phyloP scores from a whole-genome alignment of 306 rosid genomes.

The Glycine tomentella region DNA sequence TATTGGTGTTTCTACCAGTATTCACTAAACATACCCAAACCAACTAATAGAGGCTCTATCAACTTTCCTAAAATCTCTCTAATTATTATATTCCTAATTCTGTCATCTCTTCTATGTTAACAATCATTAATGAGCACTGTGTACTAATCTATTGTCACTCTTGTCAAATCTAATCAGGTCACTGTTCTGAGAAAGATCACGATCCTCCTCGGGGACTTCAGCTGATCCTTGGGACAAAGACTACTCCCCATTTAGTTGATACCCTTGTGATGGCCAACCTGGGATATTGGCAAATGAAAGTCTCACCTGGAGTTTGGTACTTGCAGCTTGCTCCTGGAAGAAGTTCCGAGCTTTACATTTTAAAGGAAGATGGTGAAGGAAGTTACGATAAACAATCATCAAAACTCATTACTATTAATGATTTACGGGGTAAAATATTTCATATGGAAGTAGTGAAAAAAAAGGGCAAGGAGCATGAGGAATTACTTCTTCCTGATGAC shows the following conservation, averaged over 20 bases:
- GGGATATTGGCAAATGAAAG: conserved; percentile 11
- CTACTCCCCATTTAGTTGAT: background rate
- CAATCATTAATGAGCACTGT: background rate
- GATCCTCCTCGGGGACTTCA: conserved; percentile 1
- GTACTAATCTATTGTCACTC: background rate
- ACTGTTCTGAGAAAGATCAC: background rate
- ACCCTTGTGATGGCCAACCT: conserved; percentile 4
- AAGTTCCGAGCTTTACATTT: conserved; percentile 8
- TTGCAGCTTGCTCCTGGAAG: conserved; percentile 3
- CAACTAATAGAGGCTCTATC: too few relatives aligned
- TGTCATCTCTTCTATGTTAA: background rate
- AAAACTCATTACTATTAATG: background rate
- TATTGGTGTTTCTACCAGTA: too few relatives aligned
- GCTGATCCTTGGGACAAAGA: background rate
- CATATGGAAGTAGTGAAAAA: conserved; percentile 5
- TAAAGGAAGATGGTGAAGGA: background rate
- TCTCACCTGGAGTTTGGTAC: conserved; percentile 7
- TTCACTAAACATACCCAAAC: too few relatives aligned
- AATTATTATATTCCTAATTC: too few relatives aligned
- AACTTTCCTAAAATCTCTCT: too few relatives aligned
- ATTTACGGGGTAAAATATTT: background rate
- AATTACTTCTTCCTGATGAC: background rate
- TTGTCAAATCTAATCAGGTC: conserved; percentile 1
- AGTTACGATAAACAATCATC: background rate
- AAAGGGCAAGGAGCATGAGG: background rate